Percentiles rank a stretch among this genome's conserved stretches.
Evolutionary conservation across 176 grass and related monocot species (phyloP).

Genomic region (Calamus simplicifolius): DNA sequence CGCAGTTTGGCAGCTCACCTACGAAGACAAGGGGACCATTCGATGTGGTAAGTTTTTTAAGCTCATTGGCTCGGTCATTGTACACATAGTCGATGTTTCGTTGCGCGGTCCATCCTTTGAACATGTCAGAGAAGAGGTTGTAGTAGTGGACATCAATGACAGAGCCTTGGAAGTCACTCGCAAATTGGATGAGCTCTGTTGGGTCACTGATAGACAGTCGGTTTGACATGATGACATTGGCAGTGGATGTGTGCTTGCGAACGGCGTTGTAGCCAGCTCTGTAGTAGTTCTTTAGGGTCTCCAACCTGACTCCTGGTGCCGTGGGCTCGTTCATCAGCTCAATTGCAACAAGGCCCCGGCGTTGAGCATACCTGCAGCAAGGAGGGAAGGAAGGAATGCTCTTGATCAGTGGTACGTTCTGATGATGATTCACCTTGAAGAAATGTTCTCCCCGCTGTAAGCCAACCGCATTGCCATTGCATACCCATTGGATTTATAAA

Average conservation of each 20-base stretch:
- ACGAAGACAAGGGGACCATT: conserved; percentile 50
- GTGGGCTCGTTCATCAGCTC: conserved; percentile 63
- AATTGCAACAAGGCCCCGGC: conserved; percentile 37
- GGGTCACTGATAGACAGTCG: conserved; percentile 12
- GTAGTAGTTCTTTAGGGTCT: conserved; percentile 52
- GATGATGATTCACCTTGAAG: too few relatives aligned
- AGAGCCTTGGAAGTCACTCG: conserved; percentile 1
- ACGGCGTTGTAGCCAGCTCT: conserved; percentile 44
- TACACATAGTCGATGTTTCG: conserved; percentile 47
- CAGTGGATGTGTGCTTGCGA: conserved; percentile 32
- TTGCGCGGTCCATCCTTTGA: conserved; percentile 27
- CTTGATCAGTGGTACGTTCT: too few relatives aligned
- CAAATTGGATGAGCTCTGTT: conserved; percentile 36
- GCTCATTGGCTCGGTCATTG: conserved; percentile 16
- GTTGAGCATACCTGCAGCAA: conserved; percentile 39
- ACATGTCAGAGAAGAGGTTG: conserved; percentile 25
- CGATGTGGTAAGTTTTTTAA: conserved; percentile 7
- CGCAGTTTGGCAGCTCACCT: conserved; percentile 13
- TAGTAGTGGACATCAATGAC: conserved; percentile 65
- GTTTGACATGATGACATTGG: conserved; percentile 67
- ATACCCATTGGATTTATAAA: too few relatives aligned
- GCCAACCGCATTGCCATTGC: too few relatives aligned
- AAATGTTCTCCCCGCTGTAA: too few relatives aligned
- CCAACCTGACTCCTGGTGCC: conserved; percentile 27
- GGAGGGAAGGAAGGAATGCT: too few relatives aligned